Evolutionary conservation across 768 basidiomycete species (phyloP), one percentile per base, ranked within the genome.

Genomic region (Leccinum rimulosum): DNA sequence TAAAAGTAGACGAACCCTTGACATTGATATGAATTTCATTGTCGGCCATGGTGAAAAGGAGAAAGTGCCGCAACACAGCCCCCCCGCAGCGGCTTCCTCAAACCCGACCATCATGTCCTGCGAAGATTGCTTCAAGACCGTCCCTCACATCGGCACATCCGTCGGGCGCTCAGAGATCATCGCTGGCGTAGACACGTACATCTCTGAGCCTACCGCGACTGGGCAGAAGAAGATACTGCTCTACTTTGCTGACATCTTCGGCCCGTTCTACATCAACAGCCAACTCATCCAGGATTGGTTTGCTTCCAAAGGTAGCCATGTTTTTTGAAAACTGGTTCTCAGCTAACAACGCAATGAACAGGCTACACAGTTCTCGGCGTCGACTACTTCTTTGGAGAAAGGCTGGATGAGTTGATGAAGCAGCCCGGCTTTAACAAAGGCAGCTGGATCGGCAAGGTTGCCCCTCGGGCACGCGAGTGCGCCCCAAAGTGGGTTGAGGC

Each of bases 361-460:
- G 52, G 86, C 1, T 87, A 80, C 65, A 70, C 76, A 49, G 84
- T 87, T 4, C 68, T 87, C 5, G 84, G 84, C 2, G 70, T 82
- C 45, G 87, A 88, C 60, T 87, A 85, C 69, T 86, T 88, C 70
- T 77, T 85, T 52, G 84, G 86, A 7, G 83, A 86, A 55, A 75
- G 80, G 11, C 64, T 87, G 1, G 64, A 79, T n/a, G 55, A 64
- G 1, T 77, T 81, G 60, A 66, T 71, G 22, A 68, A 73, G 3
- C 74, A 79, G 38, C 70, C 75, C 11, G 68, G 51, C 17, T 79
- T 77, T 50, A 73, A 80, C 57, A 72, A 75, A 33, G 40, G 58
- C 1, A 73, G 72, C 0, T 88, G 85, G 84, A 69, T 78, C 19
- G 62, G 57, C 1, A 76, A 74, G 50, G 64, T 66, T 11, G 68